phyloP scores from a whole-genome alignment of 2,329 filamentous ascomycete genomes.

The Epichloe scottii region DNA sequence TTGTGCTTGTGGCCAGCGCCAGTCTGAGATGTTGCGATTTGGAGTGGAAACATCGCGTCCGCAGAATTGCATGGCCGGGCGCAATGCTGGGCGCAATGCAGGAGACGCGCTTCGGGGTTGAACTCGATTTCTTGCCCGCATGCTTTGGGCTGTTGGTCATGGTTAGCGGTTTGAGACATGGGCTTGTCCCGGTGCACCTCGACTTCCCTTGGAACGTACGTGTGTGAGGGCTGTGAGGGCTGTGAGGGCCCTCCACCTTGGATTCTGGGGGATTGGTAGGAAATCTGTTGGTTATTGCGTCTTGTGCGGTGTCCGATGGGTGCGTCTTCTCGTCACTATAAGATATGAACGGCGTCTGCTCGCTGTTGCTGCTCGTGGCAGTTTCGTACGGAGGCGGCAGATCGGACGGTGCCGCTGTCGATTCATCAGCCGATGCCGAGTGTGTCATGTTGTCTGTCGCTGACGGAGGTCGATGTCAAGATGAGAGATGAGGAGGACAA shows the following conservation, averaged over 20 bases:
- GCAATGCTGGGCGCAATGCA: slow-evolving; percentile 4
- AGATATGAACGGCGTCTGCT: background rate
- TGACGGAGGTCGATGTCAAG: too few relatives aligned
- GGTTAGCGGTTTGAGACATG: background rate
- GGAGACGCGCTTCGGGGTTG: background rate
- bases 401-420: background rate
- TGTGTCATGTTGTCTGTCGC: background rate
- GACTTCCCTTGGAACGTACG: too few relatives aligned
- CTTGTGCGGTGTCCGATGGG: background rate
- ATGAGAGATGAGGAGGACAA: too few relatives aligned
- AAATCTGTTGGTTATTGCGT: background rate
- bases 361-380: background rate
- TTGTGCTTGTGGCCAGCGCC: background rate
- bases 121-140: slow-evolving; percentile 1
- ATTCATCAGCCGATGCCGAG: background rate
- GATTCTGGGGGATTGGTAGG: background rate
- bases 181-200: too few relatives aligned
- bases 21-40: background rate
- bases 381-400: slow-evolving; percentile 1
- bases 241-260: background rate
- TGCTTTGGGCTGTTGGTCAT: background rate
- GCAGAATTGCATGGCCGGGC: background rate
- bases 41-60: slow-evolving; percentile 3
- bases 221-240: too few relatives aligned
- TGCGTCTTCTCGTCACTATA: slow-evolving; percentile 1